Conservation (phyloP, 169 alveolate genomes). For the Plasmodium reichenowi region DNA sequence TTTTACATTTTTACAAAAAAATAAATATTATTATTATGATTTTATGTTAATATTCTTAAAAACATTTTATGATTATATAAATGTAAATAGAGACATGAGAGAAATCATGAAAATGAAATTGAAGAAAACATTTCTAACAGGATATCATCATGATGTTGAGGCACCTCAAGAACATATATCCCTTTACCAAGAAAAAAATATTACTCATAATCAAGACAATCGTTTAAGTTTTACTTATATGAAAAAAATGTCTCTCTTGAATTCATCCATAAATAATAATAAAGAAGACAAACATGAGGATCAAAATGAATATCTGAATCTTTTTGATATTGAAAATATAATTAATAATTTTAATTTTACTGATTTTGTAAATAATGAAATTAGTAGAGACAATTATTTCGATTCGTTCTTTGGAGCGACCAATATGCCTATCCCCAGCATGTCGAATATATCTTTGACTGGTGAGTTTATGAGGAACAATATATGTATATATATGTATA, state of each 20-base stretch:
- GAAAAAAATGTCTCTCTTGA: neutral
- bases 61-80: constrained; percentile 25
- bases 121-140: neutral
- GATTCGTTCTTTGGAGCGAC: neutral
- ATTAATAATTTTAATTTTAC: constrained; percentile 49
- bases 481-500: neutral
- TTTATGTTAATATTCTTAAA: constrained; percentile 64
- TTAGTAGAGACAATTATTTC: constrained; percentile 16
- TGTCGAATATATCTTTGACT: neutral
- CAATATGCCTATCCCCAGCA: neutral
- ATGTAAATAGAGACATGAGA: constrained; percentile 21
- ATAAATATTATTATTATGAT: constrained; percentile 52
- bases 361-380: constrained; percentile 25
- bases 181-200: neutral
- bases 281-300: constrained; percentile 17
- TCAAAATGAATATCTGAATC: constrained; percentile 23
- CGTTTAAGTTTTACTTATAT: neutral
- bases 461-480: neutral
- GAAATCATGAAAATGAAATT: constrained; percentile 1
- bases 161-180: neutral
- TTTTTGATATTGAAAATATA: constrained; percentile 58
- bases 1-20: constrained; percentile 28
- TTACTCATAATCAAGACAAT: neutral
- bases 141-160: neutral
- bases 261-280: neutral